These are phyloP conservation scores for Saccharomycodes ludwigii DNA, from an alignment of 805 yeast species.

Conservation along the genomic window DNA sequence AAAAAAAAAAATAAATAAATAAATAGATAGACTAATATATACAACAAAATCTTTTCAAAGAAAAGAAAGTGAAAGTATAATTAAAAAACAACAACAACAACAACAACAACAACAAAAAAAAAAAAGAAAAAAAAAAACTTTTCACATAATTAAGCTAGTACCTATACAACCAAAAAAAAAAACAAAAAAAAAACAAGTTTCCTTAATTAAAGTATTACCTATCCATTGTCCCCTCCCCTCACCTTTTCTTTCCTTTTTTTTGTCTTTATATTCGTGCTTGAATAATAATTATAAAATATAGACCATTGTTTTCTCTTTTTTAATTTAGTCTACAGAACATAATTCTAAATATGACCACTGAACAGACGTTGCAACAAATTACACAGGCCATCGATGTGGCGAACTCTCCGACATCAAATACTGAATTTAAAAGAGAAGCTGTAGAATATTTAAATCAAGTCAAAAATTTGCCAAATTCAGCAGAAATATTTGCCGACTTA, in stretches of 20 bases:
- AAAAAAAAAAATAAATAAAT: too few species aligned
- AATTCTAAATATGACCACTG: neutral
- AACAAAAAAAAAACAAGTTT: too few species aligned
- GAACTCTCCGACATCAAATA: constrained; percentile 54
- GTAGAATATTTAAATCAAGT: constrained; percentile 20
- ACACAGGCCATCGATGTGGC: constrained; percentile 85
- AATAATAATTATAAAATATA: neutral
- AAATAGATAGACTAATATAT: too few species aligned
- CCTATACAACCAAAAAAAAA: neutral
- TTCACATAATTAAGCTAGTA: neutral
- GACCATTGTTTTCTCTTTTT: neutral
- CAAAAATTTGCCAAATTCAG: constrained; percentile 16
- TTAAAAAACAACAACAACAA: neutral
- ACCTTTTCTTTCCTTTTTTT: neutral
- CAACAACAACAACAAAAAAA: neutral
- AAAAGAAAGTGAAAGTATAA: neutral
- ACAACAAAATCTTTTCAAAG: neutral
- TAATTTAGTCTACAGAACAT: neutral
- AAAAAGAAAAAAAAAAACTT: neutral
- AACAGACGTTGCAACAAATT: constrained; percentile 35
- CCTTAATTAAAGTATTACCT: too few species aligned
- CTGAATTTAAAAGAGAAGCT: constrained; percentile 46
- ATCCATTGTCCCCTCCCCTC: neutral
- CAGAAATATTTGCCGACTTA: constrained; percentile 13
- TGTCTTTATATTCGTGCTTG: neutral